phyloP scores from a whole-genome alignment of 768 basidiomycete species.

The Tricholoma matsutake region DNA sequence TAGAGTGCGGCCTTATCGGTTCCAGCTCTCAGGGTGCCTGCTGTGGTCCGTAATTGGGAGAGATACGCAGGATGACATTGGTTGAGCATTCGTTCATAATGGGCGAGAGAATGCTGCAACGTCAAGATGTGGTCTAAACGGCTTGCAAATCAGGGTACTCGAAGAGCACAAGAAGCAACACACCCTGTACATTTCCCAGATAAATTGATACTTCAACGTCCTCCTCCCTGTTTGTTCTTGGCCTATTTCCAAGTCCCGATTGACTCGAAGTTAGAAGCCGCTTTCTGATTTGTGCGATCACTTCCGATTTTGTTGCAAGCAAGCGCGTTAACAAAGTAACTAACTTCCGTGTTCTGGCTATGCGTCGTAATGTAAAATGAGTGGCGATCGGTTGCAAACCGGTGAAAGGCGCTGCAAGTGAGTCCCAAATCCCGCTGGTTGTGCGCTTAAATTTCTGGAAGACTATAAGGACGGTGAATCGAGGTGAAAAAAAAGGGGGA shows the following conservation, averaged over 20 bases:
- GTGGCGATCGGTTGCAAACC: slow-evolving; percentile 30
- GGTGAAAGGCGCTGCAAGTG: slow-evolving; percentile 12
- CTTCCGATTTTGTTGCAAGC: slow-evolving; percentile 78
- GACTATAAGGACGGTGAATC: slow-evolving; percentile 31
- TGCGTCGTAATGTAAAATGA: slow-evolving; percentile 60
- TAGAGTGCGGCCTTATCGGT: slow-evolving; percentile 65
- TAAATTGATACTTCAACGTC: slow-evolving; percentile 78
- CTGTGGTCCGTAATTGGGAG: slow-evolving; percentile 65
- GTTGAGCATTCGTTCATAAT: slow-evolving; percentile 86
- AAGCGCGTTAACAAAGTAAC: slow-evolving; percentile 77
- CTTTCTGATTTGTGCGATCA: slow-evolving; percentile 77
- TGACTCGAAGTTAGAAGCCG: slow-evolving; percentile 48
- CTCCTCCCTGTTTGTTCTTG: slow-evolving; percentile 41
- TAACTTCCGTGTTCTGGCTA: slow-evolving; percentile 74
- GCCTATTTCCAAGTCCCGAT: slow-evolving; percentile 32
- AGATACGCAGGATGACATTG: slow-evolving; percentile 88
- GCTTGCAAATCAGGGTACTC: slow-evolving; percentile 6
- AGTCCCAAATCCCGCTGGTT: slow-evolving; percentile 22
- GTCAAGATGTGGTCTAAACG: slow-evolving; percentile 82
- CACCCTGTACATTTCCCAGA: slow-evolving; percentile 91
- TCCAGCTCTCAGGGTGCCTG: slow-evolving; percentile 55
- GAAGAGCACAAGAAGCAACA: slow-evolving; percentile 11
- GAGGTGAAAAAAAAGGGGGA: slow-evolving; percentile 32
- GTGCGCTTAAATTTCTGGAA: slow-evolving; percentile 35
- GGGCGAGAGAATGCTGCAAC: slow-evolving; percentile 76